These are phyloP conservation scores for Discostella pseudostelligera DNA, from an alignment of 108 stramenopile genomes.

Conservation along the genomic window DNA sequence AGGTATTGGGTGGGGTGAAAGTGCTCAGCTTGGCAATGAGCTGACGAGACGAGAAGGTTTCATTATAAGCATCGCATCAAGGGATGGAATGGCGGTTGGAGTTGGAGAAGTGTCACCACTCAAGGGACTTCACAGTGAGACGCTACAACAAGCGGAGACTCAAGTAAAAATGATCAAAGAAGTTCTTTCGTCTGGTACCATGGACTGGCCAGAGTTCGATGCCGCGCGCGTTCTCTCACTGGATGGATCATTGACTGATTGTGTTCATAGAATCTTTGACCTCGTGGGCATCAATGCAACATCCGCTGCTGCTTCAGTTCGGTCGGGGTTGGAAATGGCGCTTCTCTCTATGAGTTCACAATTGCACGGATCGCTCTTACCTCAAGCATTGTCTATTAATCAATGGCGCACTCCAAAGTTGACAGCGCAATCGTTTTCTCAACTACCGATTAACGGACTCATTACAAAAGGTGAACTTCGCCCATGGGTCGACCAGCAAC, in stretches of 20 bases:
- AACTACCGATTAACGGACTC: conserved; percentile 67
- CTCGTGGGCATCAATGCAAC: conserved; percentile 29
- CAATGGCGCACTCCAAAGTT: conserved; percentile 8
- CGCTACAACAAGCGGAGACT: conserved; percentile 52
- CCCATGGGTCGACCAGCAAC: not conserved
- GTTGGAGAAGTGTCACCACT: conserved; percentile 83
- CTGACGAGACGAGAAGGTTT: conserved; percentile 57
- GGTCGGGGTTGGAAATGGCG: conserved; percentile 84
- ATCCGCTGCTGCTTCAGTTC: conserved; percentile 49
- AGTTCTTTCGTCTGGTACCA: conserved; percentile 16
- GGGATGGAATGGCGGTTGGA: conserved; percentile 60
- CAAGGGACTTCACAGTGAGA: conserved; percentile 68
- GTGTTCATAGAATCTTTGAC: conserved; percentile 40
- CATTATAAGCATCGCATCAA: conserved; percentile 60
- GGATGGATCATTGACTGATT: conserved; percentile 53
- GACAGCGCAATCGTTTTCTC: conserved; percentile 11
- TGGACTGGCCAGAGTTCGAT: conserved; percentile 40
- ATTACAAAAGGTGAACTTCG: conserved; percentile 47
- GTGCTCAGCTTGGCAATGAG: conserved; percentile 34
- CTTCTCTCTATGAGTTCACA: conserved; percentile 68
- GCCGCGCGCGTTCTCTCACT: conserved; percentile 46
- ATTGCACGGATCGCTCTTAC: conserved; percentile 48
- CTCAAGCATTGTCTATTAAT: conserved; percentile 50
- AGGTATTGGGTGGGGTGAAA: conserved; percentile 79
- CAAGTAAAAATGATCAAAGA: conserved; percentile 53